Conservation (phyloP, 2,329 filamentous ascomycete genomes). For the Sclerotinia minor region DNA sequence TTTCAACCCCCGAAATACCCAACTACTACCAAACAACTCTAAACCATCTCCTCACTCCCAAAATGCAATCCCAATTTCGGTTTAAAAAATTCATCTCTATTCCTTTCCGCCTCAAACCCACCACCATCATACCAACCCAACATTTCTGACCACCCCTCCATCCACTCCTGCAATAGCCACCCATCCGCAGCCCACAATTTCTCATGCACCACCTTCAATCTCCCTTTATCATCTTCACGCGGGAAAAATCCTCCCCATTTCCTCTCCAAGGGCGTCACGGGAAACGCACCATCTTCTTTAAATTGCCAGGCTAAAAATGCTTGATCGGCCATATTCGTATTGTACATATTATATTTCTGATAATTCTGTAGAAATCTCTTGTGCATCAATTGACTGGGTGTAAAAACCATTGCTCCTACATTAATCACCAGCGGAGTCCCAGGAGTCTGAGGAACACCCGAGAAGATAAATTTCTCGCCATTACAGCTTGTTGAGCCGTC, state of each 20-base stretch:
- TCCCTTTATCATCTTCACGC: slow-evolving; percentile 14
- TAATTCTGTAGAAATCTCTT: slow-evolving; percentile 13
- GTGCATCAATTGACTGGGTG: slow-evolving; percentile 5
- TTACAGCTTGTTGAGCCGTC: slow-evolving; percentile 14
- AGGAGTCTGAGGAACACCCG: neutral
- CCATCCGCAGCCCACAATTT: slow-evolving; percentile 19
- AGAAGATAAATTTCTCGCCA: slow-evolving; percentile 7
- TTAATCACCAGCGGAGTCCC: slow-evolving; percentile 7
- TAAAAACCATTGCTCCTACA: slow-evolving; percentile 22
- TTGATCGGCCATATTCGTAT: slow-evolving; percentile 24
- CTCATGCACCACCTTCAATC: slow-evolving; percentile 24
- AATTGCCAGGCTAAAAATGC: slow-evolving; percentile 24
- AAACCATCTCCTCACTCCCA: neutral
- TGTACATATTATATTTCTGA: slow-evolving; percentile 9
- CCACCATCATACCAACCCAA: slow-evolving; percentile 13
- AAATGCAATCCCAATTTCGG: neutral
- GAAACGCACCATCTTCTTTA: slow-evolving; percentile 17
- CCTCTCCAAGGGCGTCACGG: slow-evolving; percentile 12
- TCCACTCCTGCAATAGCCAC: slow-evolving; percentile 20
- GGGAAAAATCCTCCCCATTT: slow-evolving; percentile 22
- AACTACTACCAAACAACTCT: neutral
- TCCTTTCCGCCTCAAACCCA: slow-evolving; percentile 11
- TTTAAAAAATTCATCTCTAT: slow-evolving; percentile 17
- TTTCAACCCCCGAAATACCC: neutral
- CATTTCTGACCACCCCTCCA: slow-evolving; percentile 16